A percentile compares a stretch with the other conserved stretches of the same genome.
Evolutionary conservation across 208 protist genomes (phyloP).

Genomic region (Crithidia brevicula): DNA sequence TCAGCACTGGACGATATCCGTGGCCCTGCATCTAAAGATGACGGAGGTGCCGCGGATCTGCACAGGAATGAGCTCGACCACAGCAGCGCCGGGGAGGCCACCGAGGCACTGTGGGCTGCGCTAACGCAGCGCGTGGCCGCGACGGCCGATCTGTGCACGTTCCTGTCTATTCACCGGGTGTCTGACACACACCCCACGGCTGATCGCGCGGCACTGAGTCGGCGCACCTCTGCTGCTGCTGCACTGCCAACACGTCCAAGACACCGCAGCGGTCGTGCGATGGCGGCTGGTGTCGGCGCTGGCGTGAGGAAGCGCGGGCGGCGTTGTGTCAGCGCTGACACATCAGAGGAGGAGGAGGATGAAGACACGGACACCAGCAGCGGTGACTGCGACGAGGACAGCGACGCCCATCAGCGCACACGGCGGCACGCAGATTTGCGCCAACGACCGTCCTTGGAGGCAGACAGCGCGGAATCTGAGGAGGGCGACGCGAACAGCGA

Average conservation of each 20-base stretch:
- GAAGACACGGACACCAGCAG: not conserved
- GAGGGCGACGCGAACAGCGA: no score
- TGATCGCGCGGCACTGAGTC: no score
- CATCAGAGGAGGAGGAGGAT: not conserved
- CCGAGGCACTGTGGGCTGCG: conserved; percentile 17
- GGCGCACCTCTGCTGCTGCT: not conserved
- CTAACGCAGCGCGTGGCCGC: conserved; percentile 36
- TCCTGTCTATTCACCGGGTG: conserved; percentile 23
- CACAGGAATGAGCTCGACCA: not conserved
- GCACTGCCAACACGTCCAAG: not conserved
- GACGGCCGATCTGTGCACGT: conserved; percentile 16
- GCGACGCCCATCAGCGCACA: not conserved
- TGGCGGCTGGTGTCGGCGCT: not conserved
- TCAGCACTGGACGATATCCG: no score
- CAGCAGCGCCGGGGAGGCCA: not conserved
- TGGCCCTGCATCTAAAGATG: not conserved
- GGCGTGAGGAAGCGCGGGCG: not conserved
- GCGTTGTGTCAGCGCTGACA: conserved; percentile 1
- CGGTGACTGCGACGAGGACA: not conserved
- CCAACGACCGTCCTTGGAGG: no score
- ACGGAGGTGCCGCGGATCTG: not conserved
- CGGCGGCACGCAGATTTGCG: not conserved
- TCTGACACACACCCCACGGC: not conserved
- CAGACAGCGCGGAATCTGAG: no score
- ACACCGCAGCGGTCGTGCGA: not conserved